Base-by-base conservation (phyloP, 2,329 filamentous ascomycete species). In the Coniochaeta pulveracea region DNA sequence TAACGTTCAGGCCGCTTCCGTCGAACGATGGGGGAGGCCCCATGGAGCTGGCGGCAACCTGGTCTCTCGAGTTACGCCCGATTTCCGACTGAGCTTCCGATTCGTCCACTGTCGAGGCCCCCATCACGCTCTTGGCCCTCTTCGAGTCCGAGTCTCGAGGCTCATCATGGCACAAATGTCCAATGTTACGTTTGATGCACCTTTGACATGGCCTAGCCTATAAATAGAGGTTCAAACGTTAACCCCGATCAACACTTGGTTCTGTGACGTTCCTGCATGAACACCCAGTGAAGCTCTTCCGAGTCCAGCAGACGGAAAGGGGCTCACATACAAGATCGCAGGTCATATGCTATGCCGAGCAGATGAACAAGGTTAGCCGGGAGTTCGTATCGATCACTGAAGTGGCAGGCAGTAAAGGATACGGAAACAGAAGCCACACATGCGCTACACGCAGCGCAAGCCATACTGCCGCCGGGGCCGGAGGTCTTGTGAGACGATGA, bases 161-260 rank as follows among this genome's bases (percentile, higher is more conserved):
- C 61, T 96, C 91, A 60, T 98, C 91, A 64, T 95, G 91, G 60
- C 91, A 98, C 45, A 98, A 72, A 60, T 98, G 91, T 49, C 89
- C 91, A 57, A 98, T 98, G 63, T 94, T 94, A 52, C 91, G 80
- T 64, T 96, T 98, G 61, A 96, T 85, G 67, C 91, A 98, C 62
- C 91, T 76, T 50, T 85, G 89, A 72, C 91, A 98, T 51, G 91
- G 91, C 55, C 91, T 80, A 66, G 93, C 85, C 85, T 93, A 58
- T 51, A 48, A n/a, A n/a, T n/a, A n/a, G n/a, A n/a, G n/a, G n/a
- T n/a, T n/a, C n/a, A n/a, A n/a, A n/a, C n/a, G n/a, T n/a, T n/a
- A n/a, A n/a, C n/a, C n/a, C n/a, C n/a, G n/a, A n/a, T 54, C 48
- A 47, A 52, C 47, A 43, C 54, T 46, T n/a, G n/a, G n/a, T n/a